Evolutionary conservation across 129 eudicot genomes (phyloP), one percentile per base, ranked within the genome.

Genomic region (Tanacetum coccineum): DNA sequence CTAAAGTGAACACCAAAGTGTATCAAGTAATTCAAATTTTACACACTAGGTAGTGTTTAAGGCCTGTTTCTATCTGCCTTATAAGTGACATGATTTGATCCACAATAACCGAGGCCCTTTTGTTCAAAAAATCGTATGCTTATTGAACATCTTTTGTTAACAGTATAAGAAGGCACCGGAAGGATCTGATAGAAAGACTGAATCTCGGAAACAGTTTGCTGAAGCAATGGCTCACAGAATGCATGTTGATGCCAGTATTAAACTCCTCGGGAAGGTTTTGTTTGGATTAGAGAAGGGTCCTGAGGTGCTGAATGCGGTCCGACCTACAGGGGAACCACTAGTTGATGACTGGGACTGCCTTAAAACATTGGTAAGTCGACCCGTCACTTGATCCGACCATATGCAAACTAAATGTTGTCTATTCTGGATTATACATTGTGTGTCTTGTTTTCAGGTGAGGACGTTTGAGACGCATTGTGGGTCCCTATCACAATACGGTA

Each of bases 101-200:
- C 26, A 4, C 21, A 0, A 0, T 25, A 67, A 15, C 39, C 21
- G 6, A 4, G 13, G 47, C 10, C 15, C 32, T 52, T 17, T 30
- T 28, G 1, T 58, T 12, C 28, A 32, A 15, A 21, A 28, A 9
- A 1, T 0, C 51, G 9, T 51, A 20, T 62, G 11, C 1, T 19
- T 49, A 26, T 55, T 66, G 22, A n/a, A 60, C 62, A 53, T 55
- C 4, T 42, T 15, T 44, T 58, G 12, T 4, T 73, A 44, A 69
- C 95, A 92, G 98, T 88, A 70, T 82, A 88, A 78, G 36, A 92
- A 89, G 82, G 99, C 99, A 64, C 93, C 94, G 4, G 93, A 86
- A 81, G 99, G 90, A 30, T 94, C 99, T 46, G 61, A 32, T 9
- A 79, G 89, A 76, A 94, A 94, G 74, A 25, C 48, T 11, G 81